Percentiles rank a stretch among this genome's conserved stretches.
phyloP scores from a whole-genome alignment of 257 asterid genomes.

The Lavandula angustifolia region DNA sequence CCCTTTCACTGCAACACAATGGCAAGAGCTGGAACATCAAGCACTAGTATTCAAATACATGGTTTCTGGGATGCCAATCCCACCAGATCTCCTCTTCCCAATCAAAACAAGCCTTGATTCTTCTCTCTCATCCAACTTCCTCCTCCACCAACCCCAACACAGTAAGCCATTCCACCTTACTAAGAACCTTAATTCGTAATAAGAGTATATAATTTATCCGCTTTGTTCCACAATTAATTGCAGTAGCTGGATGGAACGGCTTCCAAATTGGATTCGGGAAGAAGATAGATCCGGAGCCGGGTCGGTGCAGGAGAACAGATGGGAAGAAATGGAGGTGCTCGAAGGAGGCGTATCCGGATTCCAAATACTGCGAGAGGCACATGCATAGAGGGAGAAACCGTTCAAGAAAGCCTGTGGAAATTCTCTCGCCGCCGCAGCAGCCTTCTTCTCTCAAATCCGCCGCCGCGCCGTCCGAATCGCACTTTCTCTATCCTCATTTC shows the following conservation, averaged over 20 bases:
- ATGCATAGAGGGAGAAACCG: conserved; percentile 99
- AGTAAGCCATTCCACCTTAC: too few species aligned
- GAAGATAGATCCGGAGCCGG: conserved; percentile 94
- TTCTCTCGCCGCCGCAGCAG: too few species aligned
- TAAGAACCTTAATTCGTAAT: too few species aligned
- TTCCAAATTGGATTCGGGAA: conserved; percentile 87
- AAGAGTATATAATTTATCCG: too few species aligned
- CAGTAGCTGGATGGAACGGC: conserved; percentile 82
- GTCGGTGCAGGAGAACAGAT: conserved; percentile 94
- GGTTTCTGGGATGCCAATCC: conserved; percentile 80
- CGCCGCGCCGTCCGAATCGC: conserved; percentile 21
- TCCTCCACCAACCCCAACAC: conserved; percentile 64
- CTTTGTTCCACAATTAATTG: too few species aligned
- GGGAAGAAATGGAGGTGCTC: conserved; percentile 98
- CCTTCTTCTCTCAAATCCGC: conserved; percentile 22
- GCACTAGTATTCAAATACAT: conserved; percentile 88
- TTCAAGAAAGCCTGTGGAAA: conserved; percentile 99
- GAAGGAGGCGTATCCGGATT: conserved; percentile 89
- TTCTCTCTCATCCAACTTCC: conserved; percentile 58
- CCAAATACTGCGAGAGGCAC: conserved; percentile 98
- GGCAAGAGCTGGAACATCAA: conserved; percentile 96
- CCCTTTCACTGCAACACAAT: conserved; percentile 82
- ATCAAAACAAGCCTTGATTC: conserved; percentile 68
- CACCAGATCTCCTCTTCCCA: conserved; percentile 85
- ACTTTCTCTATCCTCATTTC: conserved; percentile 42